Conservation (phyloP, 2,329 filamentous ascomycete species). For the Orbilia javanica region DNA sequence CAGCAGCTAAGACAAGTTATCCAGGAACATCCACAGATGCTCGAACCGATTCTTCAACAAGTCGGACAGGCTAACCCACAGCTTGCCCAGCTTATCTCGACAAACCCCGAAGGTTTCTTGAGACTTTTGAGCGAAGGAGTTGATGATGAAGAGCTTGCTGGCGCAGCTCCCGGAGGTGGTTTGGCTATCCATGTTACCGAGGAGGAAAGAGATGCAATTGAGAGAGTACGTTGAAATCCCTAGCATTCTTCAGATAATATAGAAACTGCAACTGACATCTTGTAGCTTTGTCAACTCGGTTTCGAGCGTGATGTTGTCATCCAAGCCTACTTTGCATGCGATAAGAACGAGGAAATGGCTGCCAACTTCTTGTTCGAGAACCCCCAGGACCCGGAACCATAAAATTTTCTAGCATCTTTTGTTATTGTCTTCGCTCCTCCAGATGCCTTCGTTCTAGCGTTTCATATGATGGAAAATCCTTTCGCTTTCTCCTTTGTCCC, state of each 20-base stretch:
- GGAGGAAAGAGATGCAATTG: constrained; percentile 96
- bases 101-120: constrained; percentile 93
- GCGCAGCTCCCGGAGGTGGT: constrained; percentile 33
- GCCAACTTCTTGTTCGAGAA: constrained; percentile 99
- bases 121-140: constrained; percentile 88
- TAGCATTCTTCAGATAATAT: constrained; percentile 1
- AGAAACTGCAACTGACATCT: constrained; percentile 5
- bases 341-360: constrained; percentile 98
- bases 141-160: constrained; percentile 73
- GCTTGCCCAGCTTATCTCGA: constrained; percentile 89
- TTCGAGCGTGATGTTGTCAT: constrained; percentile 94
- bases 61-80: constrained; percentile 95
- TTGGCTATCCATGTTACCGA: constrained; percentile 92
- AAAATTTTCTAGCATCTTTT: constrained; percentile 63
- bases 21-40: constrained; percentile 97
- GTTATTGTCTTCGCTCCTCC: constrained; percentile 37
- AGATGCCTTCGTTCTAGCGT: constrained; percentile 58
- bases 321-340: constrained; percentile 98
- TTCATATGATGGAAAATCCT: constrained; percentile 52
- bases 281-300: constrained; percentile 86
- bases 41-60: constrained; percentile 96
- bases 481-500: constrained; percentile 31
- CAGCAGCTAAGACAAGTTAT: constrained; percentile 97
- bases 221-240: constrained; percentile 75
- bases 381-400: constrained; percentile 76